A percentile compares a stretch with the other conserved stretches of the same genome.
These are phyloP conservation scores for Syncephalastrum sp. DNA, from an alignment of 371 early-diverging fungal genomes.

Conservation along the genomic window DNA sequence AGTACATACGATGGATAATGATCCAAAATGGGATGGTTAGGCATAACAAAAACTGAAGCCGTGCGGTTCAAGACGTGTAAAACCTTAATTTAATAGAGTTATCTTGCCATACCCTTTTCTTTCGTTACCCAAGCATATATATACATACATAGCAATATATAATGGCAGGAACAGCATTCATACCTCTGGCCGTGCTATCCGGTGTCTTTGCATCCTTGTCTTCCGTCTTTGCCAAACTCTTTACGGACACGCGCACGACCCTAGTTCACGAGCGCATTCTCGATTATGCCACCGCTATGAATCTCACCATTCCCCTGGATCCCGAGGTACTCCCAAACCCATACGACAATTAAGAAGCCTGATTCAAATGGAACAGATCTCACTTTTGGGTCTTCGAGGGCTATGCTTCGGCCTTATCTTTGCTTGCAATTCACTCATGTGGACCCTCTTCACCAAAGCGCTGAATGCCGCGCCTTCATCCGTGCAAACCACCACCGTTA, in stretches of 20 bases:
- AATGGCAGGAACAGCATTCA: constrained; percentile 20
- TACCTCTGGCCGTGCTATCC: constrained; percentile 54
- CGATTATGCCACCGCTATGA: background rate
- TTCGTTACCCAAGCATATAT: no score
- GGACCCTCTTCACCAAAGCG: constrained; percentile 80
- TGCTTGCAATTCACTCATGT: constrained; percentile 75
- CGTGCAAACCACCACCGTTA: constrained; percentile 67
- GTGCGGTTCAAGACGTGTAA: no score
- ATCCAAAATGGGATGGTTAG: no score
- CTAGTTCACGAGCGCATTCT: constrained; percentile 17
- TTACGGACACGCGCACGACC: constrained; percentile 56
- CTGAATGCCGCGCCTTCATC: constrained; percentile 69
- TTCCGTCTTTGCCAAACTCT: constrained; percentile 77
- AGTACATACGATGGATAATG: no score
- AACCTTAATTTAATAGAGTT: no score
- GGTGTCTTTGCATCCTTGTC: constrained; percentile 73
- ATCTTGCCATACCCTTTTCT: no score
- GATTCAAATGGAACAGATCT: constrained; percentile 14
- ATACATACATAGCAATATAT: no score
- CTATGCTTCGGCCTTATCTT: constrained; percentile 59
- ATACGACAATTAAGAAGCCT: background rate
- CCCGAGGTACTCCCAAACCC: constrained; percentile 15
- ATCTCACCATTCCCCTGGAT: constrained; percentile 1
- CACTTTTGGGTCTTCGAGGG: constrained; percentile 45
- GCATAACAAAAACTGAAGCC: no score